Base-by-base conservation (phyloP, 2,329 filamentous ascomycete species). In the Ilyonectria destructans region DNA sequence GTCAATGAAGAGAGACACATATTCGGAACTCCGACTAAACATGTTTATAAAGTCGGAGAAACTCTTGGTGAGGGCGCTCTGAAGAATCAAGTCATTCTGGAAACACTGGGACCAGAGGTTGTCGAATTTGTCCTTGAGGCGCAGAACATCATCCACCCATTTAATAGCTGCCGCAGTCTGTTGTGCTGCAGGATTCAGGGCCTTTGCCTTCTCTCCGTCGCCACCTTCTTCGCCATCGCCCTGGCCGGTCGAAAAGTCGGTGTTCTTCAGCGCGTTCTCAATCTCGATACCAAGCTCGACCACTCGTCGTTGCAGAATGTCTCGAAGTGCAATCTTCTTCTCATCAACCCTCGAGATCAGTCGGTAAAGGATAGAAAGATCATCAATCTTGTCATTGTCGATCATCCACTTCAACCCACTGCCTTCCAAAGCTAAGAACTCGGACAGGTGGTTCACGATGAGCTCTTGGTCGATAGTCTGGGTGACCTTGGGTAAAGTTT, bases 1-100 rank as follows among this genome's bases (percentile, higher is more conserved):
- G 75, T 99, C 96, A 66, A 99, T 97, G 82, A 97, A 99, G 0
- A 99, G 87, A 0, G 96, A 99, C 6, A 98, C 92, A 78, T 94
- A 97, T 78, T 99, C 96, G 1, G 96, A 94, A 74, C 93, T 92
- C 69, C 95, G 91, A 15, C 85, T 81, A 77, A 97, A 98, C n/a
- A 90, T 83, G 79, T 98, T 98, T 85, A 99, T 97, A 75, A 98
- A 97, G 17, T 97, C 92, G 1, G 93, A 88, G 75, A 98, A 97
- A 77, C 95, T 97, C 77, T 92, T 92, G 2, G 94, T 95, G 29
- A 98, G 86, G 0, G 94, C 91, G 2, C 92, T 93, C 75, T 97
- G 93, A 17, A 99, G 85, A 8, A 90, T 86, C 45, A 94, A 87
- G 76, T 98, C 95, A 49, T 88, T 86, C 23, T 87, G 80, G 78